Evolutionary conservation across 2,329 filamentous ascomycete genomes (phyloP).

Genomic region (Colletotrichum karsti): DNA sequence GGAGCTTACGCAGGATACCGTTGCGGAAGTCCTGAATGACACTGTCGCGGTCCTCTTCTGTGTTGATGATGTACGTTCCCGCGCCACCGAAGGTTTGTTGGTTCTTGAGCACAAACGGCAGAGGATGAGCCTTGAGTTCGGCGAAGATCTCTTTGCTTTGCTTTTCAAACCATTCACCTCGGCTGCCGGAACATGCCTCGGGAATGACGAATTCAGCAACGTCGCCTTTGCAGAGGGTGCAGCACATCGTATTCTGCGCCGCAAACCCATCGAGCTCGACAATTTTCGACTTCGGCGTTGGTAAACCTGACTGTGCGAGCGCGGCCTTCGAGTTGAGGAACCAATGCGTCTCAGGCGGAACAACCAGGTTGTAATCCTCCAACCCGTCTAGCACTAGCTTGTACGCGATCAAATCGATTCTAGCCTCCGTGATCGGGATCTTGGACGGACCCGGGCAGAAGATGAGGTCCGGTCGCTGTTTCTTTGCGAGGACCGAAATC

Average conservation of each 20-base stretch:
- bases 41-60: slow-evolving; percentile 34
- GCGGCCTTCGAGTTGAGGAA: slow-evolving; percentile 45
- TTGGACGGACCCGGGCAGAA: slow-evolving; percentile 40
- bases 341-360: slow-evolving; percentile 42
- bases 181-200: slow-evolving; percentile 34
- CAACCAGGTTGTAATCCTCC: slow-evolving; percentile 36
- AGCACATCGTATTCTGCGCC: slow-evolving; percentile 32
- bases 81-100: slow-evolving; percentile 47
- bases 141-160: slow-evolving; percentile 36
- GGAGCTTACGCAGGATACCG: slow-evolving; percentile 38
- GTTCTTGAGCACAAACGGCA: slow-evolving; percentile 47
- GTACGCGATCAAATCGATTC: slow-evolving; percentile 38
- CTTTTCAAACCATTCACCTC: slow-evolving; percentile 38
- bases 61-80: slow-evolving; percentile 42
- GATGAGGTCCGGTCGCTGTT: slow-evolving; percentile 40
- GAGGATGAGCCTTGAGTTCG: slow-evolving; percentile 31
- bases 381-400: slow-evolving; percentile 41
- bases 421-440: slow-evolving; percentile 34
- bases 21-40: slow-evolving; percentile 34
- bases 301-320: slow-evolving; percentile 42
- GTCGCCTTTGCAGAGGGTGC: slow-evolving; percentile 32
- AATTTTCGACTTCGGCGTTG: slow-evolving; percentile 38
- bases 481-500: slow-evolving; percentile 35
- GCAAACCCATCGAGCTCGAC: slow-evolving; percentile 35
- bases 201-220: slow-evolving; percentile 34